A percentile compares a stretch with the other conserved stretches of the same genome.
These are phyloP conservation scores for Toxicodendron radicans DNA, from an alignment of 345 rosid species.

Conservation along the genomic window DNA sequence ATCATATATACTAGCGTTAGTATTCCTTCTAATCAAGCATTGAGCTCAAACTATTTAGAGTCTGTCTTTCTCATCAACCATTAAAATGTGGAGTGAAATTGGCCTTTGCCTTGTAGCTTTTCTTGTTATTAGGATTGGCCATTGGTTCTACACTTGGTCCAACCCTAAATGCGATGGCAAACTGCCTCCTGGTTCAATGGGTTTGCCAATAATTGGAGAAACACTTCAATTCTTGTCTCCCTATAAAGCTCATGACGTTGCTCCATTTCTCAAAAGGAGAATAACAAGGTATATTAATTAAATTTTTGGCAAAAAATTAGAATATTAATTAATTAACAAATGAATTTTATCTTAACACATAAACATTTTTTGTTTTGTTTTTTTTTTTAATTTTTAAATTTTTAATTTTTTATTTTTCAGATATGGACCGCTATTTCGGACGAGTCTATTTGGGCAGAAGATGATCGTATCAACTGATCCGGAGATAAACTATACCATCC, in stretches of 20 bases:
- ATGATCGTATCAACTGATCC: slow-evolving; percentile 40
- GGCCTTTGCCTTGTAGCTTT: not conserved
- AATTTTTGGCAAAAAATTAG: not conserved
- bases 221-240: slow-evolving; percentile 16
- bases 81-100: not conserved
- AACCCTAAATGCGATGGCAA: slow-evolving; percentile 18
- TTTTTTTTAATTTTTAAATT: too few relatives aligned
- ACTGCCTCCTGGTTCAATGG: slow-evolving; percentile 25
- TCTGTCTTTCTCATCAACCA: not conserved
- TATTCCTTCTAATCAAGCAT: not conserved
- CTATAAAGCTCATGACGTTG: not conserved
- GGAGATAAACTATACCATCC: slow-evolving; percentile 36
- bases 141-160: slow-evolving; percentile 13
- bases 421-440: slow-evolving; percentile 43
- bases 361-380: not conserved
- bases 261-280: slow-evolving; percentile 12
- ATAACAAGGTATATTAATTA: not conserved
- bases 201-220: slow-evolving; percentile 22
- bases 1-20: not conserved
- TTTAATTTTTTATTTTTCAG: slow-evolving; percentile 23
- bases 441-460: slow-evolving; percentile 35
- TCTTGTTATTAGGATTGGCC: not conserved
- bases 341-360: not conserved
- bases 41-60: not conserved
- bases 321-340: not conserved